Conservation (phyloP, 225 moss, liverwort and hornwort genomes). For the Antitrichia curtipendula region DNA sequence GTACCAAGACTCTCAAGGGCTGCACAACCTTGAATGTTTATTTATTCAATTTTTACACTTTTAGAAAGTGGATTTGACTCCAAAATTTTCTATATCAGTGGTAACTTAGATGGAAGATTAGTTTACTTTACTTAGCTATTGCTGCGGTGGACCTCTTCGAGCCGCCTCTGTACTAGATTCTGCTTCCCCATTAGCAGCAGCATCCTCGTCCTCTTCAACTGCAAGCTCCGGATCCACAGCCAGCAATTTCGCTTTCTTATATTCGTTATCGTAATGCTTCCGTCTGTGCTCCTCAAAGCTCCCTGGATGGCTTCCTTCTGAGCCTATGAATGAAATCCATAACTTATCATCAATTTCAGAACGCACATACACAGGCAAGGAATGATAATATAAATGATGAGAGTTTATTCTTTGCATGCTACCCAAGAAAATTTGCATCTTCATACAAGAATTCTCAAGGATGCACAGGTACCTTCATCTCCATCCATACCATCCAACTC, state of each 20-base stretch:
- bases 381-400: background rate
- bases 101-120: background rate
- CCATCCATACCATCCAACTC: conserved; percentile 57
- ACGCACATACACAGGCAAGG: background rate
- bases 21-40: conserved; percentile 7
- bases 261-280: conserved; percentile 88
- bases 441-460: background rate
- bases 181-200: conserved; percentile 2
- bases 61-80: background rate
- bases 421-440: background rate
- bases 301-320: conserved; percentile 39
- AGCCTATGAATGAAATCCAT: conserved; percentile 7
- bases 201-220: conserved; percentile 32
- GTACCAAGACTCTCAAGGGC: background rate
- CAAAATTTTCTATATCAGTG: background rate
- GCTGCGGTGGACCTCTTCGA: background rate
- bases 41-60: background rate
- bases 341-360: background rate
- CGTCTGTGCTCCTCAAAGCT: conserved; percentile 95
- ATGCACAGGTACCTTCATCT: conserved; percentile 36
- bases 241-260: conserved; percentile 72
- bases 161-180: conserved; percentile 7
- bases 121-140: conserved; percentile 4
- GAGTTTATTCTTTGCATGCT: background rate
- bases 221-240: conserved; percentile 24